A percentile compares a stretch with the other conserved stretches of the same genome.
phyloP scores from a whole-genome alignment of 2,329 filamentous ascomycete species.

The Colletotrichum sp. region DNA sequence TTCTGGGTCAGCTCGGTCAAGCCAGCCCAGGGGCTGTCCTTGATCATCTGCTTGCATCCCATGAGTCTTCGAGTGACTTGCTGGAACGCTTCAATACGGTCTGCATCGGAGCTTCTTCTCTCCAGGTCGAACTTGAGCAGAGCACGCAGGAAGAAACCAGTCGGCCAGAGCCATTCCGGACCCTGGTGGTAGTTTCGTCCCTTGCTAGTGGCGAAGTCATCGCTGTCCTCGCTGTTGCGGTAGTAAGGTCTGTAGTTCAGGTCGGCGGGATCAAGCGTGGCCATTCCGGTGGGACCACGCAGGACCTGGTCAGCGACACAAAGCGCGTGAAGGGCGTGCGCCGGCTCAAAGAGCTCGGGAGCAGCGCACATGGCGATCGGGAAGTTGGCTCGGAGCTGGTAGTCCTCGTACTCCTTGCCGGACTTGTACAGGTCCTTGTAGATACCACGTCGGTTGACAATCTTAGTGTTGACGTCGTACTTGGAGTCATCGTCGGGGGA shows the following conservation, averaged over 20 bases:
- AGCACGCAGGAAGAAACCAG: constrained; percentile 92
- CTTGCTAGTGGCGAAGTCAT: constrained; percentile 90
- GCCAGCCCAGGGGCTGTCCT: constrained; percentile 84
- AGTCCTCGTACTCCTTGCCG: constrained; percentile 96
- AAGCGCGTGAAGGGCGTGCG: constrained; percentile 80
- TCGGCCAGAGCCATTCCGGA: constrained; percentile 98
- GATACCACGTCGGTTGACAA: constrained; percentile 91
- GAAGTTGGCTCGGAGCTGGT: constrained; percentile 94
- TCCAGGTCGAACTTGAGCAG: constrained; percentile 88
- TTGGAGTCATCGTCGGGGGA: constrained; percentile 71
- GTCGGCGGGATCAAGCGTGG: constrained; percentile 90
- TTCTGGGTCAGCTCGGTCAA: constrained; percentile 93
- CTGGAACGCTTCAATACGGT: constrained; percentile 87
- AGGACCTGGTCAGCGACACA: constrained; percentile 80
- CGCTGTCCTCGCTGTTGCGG: constrained; percentile 91
- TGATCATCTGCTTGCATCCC: constrained; percentile 85
- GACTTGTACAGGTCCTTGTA: constrained; percentile 98
- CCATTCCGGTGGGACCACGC: constrained; percentile 90
- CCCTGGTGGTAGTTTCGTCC: constrained; percentile 98
- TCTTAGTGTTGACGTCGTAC: constrained; percentile 79
- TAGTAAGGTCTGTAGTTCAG: constrained; percentile 95
- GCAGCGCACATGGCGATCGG: constrained; percentile 95
- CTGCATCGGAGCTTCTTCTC: constrained; percentile 66
- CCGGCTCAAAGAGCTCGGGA: constrained; percentile 81
- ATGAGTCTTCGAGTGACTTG: constrained; percentile 85